Conservation (phyloP, 2,329 filamentous ascomycete genomes). For the Hypoxylon sp. region DNA sequence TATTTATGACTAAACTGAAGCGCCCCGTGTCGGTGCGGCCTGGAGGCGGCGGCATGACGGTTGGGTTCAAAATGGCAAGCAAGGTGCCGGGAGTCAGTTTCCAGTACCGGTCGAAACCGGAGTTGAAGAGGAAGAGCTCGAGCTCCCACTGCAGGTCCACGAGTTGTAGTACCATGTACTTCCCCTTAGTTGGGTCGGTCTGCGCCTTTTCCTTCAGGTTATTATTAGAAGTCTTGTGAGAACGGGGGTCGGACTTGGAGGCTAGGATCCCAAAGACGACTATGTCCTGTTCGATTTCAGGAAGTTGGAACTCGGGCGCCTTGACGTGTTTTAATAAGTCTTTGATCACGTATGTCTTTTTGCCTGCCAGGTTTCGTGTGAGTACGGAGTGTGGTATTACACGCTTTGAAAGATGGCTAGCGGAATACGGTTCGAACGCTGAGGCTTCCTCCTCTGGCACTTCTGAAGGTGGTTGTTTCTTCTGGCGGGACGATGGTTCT, state of each 20-base stretch:
- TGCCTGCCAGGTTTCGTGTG: slow-evolving; percentile 81
- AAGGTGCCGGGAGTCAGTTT: slow-evolving; percentile 93
- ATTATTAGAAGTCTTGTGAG: slow-evolving; percentile 65
- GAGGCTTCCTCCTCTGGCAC: slow-evolving; percentile 66
- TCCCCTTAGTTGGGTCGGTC: slow-evolving; percentile 74
- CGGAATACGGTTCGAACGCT: slow-evolving; percentile 88
- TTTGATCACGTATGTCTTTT: slow-evolving; percentile 82
- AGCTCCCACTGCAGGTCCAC: slow-evolving; percentile 92
- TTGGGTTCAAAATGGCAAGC: slow-evolving; percentile 91
- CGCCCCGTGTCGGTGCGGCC: slow-evolving; percentile 82
- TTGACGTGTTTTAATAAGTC: slow-evolving; percentile 86
- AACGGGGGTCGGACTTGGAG: slow-evolving; percentile 85
- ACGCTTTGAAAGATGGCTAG: slow-evolving; percentile 84
- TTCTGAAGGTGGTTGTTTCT: slow-evolving; percentile 54
- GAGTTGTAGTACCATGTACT: slow-evolving; percentile 93
- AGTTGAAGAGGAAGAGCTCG: slow-evolving; percentile 92
- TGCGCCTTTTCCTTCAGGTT: slow-evolving; percentile 64
- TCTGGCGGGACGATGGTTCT: slow-evolving; percentile 45
- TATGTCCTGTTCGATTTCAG: slow-evolving; percentile 87
- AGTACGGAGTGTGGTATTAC: slow-evolving; percentile 86
- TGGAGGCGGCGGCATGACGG: slow-evolving; percentile 87
- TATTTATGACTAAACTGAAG: slow-evolving; percentile 88
- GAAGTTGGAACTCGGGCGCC: slow-evolving; percentile 84
- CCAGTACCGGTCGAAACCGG: slow-evolving; percentile 93
- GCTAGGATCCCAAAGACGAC: slow-evolving; percentile 91